These are phyloP conservation scores for Globisporangium canariense DNA, from an alignment of 352 stramenopile genomes.

Conservation along the genomic window DNA sequence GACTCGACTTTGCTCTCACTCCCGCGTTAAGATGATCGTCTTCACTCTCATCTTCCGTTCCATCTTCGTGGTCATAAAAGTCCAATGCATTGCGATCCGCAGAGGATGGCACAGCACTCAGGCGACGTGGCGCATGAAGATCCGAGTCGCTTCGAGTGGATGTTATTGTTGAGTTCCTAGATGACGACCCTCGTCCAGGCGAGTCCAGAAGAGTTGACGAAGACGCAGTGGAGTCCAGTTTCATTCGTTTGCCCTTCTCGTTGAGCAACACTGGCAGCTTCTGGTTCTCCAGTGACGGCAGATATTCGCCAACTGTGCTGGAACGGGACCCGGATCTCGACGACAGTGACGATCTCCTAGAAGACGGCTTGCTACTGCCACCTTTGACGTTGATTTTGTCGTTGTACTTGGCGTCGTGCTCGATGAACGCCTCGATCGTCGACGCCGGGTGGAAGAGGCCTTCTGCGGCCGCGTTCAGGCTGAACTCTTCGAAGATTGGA, in stretches of 20 bases:
- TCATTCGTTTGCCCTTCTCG: slow-evolving; percentile 28
- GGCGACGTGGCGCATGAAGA: slow-evolving; percentile 46
- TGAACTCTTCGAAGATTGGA: slow-evolving; percentile 56
- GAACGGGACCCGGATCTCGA: slow-evolving; percentile 18
- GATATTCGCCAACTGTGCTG: slow-evolving; percentile 28
- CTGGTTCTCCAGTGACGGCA: slow-evolving; percentile 33
- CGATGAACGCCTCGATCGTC: slow-evolving; percentile 69
- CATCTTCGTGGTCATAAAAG: slow-evolving; percentile 38
- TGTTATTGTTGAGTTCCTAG: slow-evolving; percentile 9
- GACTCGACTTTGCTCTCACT: slow-evolving; percentile 14
- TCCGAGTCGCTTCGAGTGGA: slow-evolving; percentile 59
- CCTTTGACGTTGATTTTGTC: background rate
- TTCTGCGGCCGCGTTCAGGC: slow-evolving; percentile 58
- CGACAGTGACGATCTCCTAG: slow-evolving; percentile 17
- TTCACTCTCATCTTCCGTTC: slow-evolving; percentile 21
- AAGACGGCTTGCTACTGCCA: slow-evolving; percentile 9
- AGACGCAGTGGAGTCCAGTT: slow-evolving; percentile 16
- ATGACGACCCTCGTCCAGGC: background rate
- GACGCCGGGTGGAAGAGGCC: slow-evolving; percentile 77
- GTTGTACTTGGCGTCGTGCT: slow-evolving; percentile 71
- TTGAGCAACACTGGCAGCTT: slow-evolving; percentile 27
- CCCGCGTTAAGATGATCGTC: slow-evolving; percentile 9
- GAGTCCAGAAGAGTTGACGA: slow-evolving; percentile 16
- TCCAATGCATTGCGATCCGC: slow-evolving; percentile 51
- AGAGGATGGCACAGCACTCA: slow-evolving; percentile 45